Evolutionary conservation across 2,329 filamentous ascomycete genomes (phyloP), one percentile per base, ranked within the genome.

Genomic region (Ampelomyces quisqualis): DNA sequence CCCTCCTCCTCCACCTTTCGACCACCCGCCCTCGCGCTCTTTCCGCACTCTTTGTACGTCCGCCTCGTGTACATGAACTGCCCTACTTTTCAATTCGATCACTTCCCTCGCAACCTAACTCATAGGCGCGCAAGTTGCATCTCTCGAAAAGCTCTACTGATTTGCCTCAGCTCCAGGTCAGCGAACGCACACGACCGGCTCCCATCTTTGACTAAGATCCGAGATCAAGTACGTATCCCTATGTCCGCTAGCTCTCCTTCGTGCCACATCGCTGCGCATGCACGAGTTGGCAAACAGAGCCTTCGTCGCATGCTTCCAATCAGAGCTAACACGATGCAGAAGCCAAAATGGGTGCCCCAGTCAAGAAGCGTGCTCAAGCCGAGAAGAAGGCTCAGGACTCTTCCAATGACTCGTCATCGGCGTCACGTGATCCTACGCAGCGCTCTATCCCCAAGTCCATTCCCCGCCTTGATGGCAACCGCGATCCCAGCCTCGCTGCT

Each of bases 321-420:
- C 45, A 49, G 31, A 42, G 33, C 56, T 64, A 44, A 62, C 45
- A 43, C 37, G 43, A 22, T 8, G 19, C 40, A 62, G 46, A 47
- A 34, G 45, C 37, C 44, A 49, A 39, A 27, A 73, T 73, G 71
- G 67, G 55, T 15, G 67, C 65, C 27, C 55, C 69, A 30, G 31
- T 55, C 1, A 71, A 69, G 60, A 57, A 58, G 30, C 64, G 59
- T 29, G 57, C 57, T 8, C 49, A 64, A 39, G 45, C 51, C 14
- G 57, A 70, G 55, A 55, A 59, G 34, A 45, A 57, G 34, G 36
- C 43, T 18, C 43, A 57, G 18, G 52, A 49, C 33, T 66, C 62
- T 21, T 55, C 58, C 18, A 45, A 49, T 19, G 49, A 60, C 37
- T 58, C 58, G 2, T 55, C 58, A 3, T 53, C 50, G n/a, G 46